Base-by-base conservation (phyloP, 805 yeast species). In the Candida boleticola region DNA sequence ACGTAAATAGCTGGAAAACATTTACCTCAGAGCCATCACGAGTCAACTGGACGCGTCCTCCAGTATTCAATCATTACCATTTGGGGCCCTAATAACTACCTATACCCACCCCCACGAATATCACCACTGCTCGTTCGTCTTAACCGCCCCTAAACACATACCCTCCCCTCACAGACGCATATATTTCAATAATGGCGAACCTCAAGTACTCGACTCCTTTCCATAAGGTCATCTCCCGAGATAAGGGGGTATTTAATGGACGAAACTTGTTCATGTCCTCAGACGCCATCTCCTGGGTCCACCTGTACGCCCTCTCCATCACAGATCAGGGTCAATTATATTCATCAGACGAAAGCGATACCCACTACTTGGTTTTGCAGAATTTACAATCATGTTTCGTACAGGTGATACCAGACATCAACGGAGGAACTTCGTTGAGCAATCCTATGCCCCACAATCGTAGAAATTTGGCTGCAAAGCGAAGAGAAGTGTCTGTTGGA, bases 331-430 rank as follows among this genome's bases (percentile, higher is more conserved):
- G 75, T 29, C 59, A 61, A 35, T 42, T 70, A 31, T 59, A 51
- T 40, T 64, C 66, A 23, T 44, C 55, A 10, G 70, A 63, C 46
- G 67, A 62, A 20, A 48, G 47, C 18, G 64, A 59, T 27, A 51
- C 53, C 37, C 58, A 57, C 40, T 57, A 59, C 44, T 46, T 67
- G 11, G 55, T 69, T 9, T 46, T 68, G 25, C 61, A 58, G 33
- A 58, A 55, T 34, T 55, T 70, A 26, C 75, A 70, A 49, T 58
- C 71, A 14, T 69, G 75, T 50, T 61, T 52, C 41, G 65, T 70
- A 10, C 73, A 64, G 41, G 52, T 70, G 22, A 57, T 51, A 29
- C 64, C 73, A 5, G 53, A 54, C 37, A 41, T 60, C 30, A 46
- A 41, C 23, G 39, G 39, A 7, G 39, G 39, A 3, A 27, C 27